A percentile compares a stretch with the other conserved stretches of the same genome.
phyloP scores from a whole-genome alignment of 768 basidiomycete species.

The Ramaria sp. region DNA sequence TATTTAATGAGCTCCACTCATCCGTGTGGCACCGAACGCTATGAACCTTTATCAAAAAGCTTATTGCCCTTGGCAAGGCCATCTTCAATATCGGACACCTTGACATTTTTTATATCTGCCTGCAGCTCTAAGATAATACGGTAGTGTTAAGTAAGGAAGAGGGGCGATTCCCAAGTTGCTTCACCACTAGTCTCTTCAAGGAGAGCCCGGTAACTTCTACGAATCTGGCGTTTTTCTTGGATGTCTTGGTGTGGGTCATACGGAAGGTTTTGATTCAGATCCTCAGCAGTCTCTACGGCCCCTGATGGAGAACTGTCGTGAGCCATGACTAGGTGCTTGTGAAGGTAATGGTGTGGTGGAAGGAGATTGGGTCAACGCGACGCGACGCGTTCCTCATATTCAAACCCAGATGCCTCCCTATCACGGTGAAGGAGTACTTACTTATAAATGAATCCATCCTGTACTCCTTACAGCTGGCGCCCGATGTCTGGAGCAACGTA shows the following conservation, averaged over 20 bases:
- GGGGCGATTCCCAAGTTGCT: constrained; percentile 6
- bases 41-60: constrained; percentile 53
- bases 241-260: constrained; percentile 85
- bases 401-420: not conserved
- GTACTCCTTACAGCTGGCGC: not conserved
- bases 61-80: not conserved
- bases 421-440: no score
- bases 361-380: no score
- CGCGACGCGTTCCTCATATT: not conserved
- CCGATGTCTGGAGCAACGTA: not conserved
- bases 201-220: constrained; percentile 63
- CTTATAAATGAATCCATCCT: not conserved
- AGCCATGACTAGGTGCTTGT: not conserved
- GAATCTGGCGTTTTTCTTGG: constrained; percentile 63
- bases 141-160: constrained; percentile 8
- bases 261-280: constrained; percentile 24
- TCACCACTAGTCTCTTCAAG: constrained; percentile 55
- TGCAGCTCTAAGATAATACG: constrained; percentile 21
- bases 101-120: constrained; percentile 37
- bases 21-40: constrained; percentile 7
- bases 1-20: not conserved
- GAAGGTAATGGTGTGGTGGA: no score
- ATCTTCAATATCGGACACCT: constrained; percentile 7
- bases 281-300: constrained; percentile 10
- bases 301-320: not conserved